Evolutionary conservation across 306 rosid genomes (phyloP).

Genomic region (Begonia peltatifolia): DNA sequence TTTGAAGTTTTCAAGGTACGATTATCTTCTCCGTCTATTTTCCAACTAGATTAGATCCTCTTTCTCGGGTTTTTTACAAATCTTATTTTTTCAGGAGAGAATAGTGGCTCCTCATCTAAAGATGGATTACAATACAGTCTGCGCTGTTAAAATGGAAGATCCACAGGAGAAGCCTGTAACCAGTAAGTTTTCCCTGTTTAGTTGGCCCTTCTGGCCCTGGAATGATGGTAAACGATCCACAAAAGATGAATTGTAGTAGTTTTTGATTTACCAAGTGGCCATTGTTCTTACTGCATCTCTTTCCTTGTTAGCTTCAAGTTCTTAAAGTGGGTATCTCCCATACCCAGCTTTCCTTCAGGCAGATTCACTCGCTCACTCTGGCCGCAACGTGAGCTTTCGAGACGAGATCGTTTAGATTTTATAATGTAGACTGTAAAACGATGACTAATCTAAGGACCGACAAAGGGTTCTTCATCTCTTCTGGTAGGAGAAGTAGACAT

Average conservation of each 20-base stretch:
- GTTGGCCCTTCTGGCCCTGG: constrained; percentile 27
- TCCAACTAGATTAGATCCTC: not conserved
- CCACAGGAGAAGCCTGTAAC: constrained; percentile 14
- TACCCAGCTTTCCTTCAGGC: not conserved
- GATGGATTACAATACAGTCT: constrained; percentile 38
- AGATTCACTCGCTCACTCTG: too few species aligned
- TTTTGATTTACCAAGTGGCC: not conserved
- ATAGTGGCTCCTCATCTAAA: constrained; percentile 61
- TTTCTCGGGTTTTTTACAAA: constrained; percentile 3
- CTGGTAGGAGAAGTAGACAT: too few species aligned
- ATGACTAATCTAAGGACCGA: too few species aligned
- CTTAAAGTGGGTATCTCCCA: constrained; percentile 1
- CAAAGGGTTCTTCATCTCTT: too few species aligned
- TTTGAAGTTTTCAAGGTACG: constrained; percentile 69
- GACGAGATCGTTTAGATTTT: too few species aligned
- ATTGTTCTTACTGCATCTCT: constrained; percentile 6
- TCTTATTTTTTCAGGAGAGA: constrained; percentile 30
- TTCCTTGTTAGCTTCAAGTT: constrained; percentile 18
- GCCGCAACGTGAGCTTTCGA: too few species aligned
- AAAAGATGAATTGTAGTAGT: constrained; percentile 53
- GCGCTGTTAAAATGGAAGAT: constrained; percentile 24
- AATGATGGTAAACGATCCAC: constrained; percentile 26
- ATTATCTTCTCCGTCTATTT: constrained; percentile 6
- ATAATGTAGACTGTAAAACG: too few species aligned
- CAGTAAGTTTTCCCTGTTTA: constrained; percentile 35